Conservation (phyloP, 495 filamentous ascomycete genomes). For the Thozetella sp. region DNA sequence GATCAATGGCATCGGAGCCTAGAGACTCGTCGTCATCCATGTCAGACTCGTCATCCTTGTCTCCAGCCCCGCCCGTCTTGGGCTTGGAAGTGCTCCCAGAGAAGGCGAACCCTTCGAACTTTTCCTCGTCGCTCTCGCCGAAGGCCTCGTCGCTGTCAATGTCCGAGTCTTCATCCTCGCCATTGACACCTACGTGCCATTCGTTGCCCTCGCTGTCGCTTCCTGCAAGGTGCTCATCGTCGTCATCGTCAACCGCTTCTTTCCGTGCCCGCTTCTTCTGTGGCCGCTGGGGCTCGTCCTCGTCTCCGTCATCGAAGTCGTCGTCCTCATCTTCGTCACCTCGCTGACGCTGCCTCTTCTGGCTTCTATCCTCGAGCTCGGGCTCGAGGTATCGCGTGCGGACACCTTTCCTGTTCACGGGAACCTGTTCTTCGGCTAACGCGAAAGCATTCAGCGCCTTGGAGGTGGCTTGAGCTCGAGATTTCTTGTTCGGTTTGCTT, state of each 20-base stretch:
- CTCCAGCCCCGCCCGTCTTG: conserved; percentile 55
- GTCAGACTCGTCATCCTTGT: conserved; percentile 59
- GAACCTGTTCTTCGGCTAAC: conserved; percentile 68
- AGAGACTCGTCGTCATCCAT: conserved; percentile 56
- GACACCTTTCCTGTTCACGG: conserved; percentile 35
- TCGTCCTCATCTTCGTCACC: conserved; percentile 57
- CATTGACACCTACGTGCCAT: conserved; percentile 77
- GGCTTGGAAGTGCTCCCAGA: conserved; percentile 64
- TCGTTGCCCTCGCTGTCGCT: conserved; percentile 87
- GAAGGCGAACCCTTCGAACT: conserved; percentile 77
- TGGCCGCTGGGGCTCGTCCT: conserved; percentile 33
- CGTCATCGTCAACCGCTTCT: conserved; percentile 47
- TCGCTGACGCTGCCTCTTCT: conserved; percentile 38
- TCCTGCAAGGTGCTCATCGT: conserved; percentile 55
- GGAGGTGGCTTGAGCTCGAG: conserved; percentile 41
- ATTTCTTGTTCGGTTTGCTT: conserved; percentile 43
- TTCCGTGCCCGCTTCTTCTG: conserved; percentile 42
- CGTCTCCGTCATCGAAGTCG: conserved; percentile 54
- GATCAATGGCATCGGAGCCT: conserved; percentile 84
- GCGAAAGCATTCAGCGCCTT: conserved; percentile 82
- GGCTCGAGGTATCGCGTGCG: conserved; percentile 45
- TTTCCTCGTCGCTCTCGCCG: conserved; percentile 84
- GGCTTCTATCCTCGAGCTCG: conserved; percentile 24
- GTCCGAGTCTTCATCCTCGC: conserved; percentile 78
- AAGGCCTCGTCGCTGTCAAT: conserved; percentile 93